Conservation (phyloP, 768 basidiomycete genomes). For the Panaeolus cyanescens region DNA sequence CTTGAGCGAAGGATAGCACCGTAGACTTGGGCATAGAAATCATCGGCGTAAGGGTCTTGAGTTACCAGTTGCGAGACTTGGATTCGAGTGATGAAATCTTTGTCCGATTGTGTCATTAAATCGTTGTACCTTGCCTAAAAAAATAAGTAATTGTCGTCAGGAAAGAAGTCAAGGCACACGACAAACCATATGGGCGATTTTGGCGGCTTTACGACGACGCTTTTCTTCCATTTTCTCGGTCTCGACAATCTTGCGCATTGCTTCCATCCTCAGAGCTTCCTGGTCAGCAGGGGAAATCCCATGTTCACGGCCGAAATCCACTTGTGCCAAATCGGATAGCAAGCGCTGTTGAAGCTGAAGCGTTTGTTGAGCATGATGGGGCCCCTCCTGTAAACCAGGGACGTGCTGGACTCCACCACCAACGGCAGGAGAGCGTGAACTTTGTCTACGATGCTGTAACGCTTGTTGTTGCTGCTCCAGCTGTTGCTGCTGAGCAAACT, state of each 20-base stretch:
- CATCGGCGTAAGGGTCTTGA: slow-evolving; percentile 95
- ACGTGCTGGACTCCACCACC: slow-evolving; percentile 29
- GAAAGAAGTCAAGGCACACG: neutral
- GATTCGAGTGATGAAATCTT: slow-evolving; percentile 99
- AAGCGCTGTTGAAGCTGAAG: slow-evolving; percentile 76
- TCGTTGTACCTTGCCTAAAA: slow-evolving; percentile 89
- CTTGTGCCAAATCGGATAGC: slow-evolving; percentile 71
- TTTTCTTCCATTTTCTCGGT: slow-evolving; percentile 89
- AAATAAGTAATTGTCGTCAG: slow-evolving; percentile 11
- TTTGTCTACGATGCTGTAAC: slow-evolving; percentile 52
- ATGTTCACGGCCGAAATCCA: slow-evolving; percentile 48
- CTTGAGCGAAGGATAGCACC: slow-evolving; percentile 82
- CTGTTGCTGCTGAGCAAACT: slow-evolving; percentile 32
- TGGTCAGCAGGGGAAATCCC: slow-evolving; percentile 61
- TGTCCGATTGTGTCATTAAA: slow-evolving; percentile 97
- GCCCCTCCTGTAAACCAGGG: slow-evolving; percentile 49
- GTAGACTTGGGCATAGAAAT: slow-evolving; percentile 98
- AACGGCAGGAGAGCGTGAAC: slow-evolving; percentile 45
- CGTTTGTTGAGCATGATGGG: slow-evolving; percentile 52
- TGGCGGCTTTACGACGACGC: slow-evolving; percentile 76
- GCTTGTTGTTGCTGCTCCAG: slow-evolving; percentile 27
- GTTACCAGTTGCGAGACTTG: slow-evolving; percentile 98
- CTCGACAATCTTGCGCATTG: slow-evolving; percentile 88
- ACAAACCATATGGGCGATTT: slow-evolving; percentile 87
- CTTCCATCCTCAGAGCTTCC: slow-evolving; percentile 73